Percentiles rank a stretch among this genome's conserved stretches.
These are phyloP conservation scores for Tolypocladium tropicale DNA, from an alignment of 2,329 filamentous ascomycete species.

Conservation along the genomic window DNA sequence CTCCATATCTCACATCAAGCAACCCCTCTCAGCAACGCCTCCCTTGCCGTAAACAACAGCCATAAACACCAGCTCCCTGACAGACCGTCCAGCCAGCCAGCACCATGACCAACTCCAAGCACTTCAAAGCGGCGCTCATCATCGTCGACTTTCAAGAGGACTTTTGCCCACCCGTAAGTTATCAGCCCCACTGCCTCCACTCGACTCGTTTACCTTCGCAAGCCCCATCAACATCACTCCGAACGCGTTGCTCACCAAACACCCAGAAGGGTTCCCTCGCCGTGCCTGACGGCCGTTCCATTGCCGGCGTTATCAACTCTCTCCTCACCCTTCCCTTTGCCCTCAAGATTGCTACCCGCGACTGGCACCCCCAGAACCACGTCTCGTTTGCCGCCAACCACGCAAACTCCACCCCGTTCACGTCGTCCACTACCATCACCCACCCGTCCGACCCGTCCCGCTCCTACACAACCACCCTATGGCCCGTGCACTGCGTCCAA, in stretches of 20 bases:
- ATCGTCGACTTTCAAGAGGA: constrained; percentile 90
- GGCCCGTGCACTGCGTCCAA: constrained; percentile 86
- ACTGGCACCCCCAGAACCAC: constrained; percentile 78
- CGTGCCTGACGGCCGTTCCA: constrained; percentile 61
- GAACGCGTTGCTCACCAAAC: background rate
- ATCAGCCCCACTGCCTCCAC: background rate
- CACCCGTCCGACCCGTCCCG: constrained; percentile 57
- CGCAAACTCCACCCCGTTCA: constrained; percentile 54
- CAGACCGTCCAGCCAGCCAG: background rate
- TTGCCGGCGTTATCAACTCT: constrained; percentile 61
- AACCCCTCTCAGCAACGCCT: background rate
- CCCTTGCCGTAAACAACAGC: background rate
- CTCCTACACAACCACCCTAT: constrained; percentile 59
- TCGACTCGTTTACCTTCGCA: background rate
- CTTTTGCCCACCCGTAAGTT: constrained; percentile 74
- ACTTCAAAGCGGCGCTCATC: constrained; percentile 45
- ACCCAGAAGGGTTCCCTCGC: constrained; percentile 71
- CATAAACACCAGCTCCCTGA: background rate
- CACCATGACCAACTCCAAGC: constrained; percentile 1
- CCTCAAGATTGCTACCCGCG: constrained; percentile 75
- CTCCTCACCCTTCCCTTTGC: constrained; percentile 64
- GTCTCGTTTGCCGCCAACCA: constrained; percentile 87
- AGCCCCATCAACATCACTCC: background rate
- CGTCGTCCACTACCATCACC: constrained; percentile 50
- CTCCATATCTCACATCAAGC: too few relatives aligned